These are phyloP conservation scores for Trypanosoma congolense DNA, from an alignment of 208 protist genomes.

Conservation along the genomic window DNA sequence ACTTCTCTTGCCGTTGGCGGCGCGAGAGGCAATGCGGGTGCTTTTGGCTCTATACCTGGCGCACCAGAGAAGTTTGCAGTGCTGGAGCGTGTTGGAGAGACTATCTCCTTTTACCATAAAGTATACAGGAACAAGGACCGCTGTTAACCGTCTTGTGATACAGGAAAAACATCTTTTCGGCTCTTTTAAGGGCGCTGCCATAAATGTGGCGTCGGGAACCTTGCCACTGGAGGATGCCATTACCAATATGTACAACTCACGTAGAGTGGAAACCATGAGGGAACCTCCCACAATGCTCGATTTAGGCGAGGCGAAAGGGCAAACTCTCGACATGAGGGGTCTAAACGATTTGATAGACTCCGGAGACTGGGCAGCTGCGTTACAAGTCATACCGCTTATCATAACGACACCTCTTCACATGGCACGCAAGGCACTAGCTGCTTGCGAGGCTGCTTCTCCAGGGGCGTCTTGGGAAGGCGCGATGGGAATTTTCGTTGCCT, in stretches of 20 bases:
- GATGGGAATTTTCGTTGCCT: conserved; percentile 16
- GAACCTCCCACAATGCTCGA: not conserved
- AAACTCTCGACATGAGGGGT: conserved; percentile 6
- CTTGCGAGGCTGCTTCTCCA: conserved; percentile 21
- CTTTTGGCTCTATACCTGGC: conserved; percentile 18
- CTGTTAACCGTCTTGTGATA: conserved; percentile 8
- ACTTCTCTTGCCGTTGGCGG: conserved; percentile 17
- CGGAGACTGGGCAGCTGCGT: conserved; percentile 47
- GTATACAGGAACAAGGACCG: not conserved
- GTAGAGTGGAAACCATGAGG: not conserved
- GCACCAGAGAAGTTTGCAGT: not conserved
- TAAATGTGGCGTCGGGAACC: not conserved
- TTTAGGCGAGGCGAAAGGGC: not conserved
- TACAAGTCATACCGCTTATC: conserved; percentile 24
- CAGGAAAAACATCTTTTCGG: conserved; percentile 16
- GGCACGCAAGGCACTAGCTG: conserved; percentile 37
- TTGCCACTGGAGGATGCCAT: conserved; percentile 9
- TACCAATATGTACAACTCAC: conserved; percentile 8
- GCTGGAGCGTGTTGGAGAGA: not conserved
- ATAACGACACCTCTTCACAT: conserved; percentile 27
- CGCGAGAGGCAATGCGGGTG: conserved; percentile 20
- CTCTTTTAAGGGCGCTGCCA: not conserved
- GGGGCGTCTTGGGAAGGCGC: conserved; percentile 21
- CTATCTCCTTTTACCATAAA: not conserved
- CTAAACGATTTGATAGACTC: conserved; percentile 38